Evolutionary conservation across 1,139 yeast species (phyloP), one percentile per base, ranked within the genome.

Genomic region (Blastobotrys malaysiensis): DNA sequence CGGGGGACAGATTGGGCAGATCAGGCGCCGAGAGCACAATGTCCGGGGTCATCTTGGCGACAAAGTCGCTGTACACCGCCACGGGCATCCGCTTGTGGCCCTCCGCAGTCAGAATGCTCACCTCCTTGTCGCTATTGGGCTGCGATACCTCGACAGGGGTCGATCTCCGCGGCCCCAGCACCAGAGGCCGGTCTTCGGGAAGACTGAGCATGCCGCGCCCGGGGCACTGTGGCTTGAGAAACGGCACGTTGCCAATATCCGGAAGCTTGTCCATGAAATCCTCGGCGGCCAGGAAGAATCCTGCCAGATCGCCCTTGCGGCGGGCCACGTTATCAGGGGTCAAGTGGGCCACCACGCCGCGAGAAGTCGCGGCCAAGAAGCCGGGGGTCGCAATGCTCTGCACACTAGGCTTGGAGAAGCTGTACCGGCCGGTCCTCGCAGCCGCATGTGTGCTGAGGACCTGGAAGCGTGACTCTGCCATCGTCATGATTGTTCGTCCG

Each of bases 321-420:
- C 55, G 52, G 19, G 50, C 53, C 19, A 67, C 64, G 54, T 68
- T 67, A 57, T 74, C 77, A 4, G 77, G 77, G 14, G 77, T 72
- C 53, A 74, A 51, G 55, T 74, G 77, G 3, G 75, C 73, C 19
- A 74, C 62, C 1, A 69, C 71, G 1, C 77, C 78, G 44, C 77
- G 63, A 3, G 68, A 62, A 1, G 77, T 70, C 2, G 73, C 65
- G n/a, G 65, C 60, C 19, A 73, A 19, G 46, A 66, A 64, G 5
- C 61, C 61, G 0, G 75, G 75, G 0, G 75, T 72, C 14, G 45
- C 48, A 20, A 66, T 48, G 14, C 57, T 36, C 3, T 51, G 47
- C 21, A 45, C 47, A 1, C 51, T 9, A 19, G 51, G 43, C 51
- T 52, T 31, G 36, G 45, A 9, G 51, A 43, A 24, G 14, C 22